Conservation (phyloP, 768 basidiomycete species). For the Russula earlei region DNA sequence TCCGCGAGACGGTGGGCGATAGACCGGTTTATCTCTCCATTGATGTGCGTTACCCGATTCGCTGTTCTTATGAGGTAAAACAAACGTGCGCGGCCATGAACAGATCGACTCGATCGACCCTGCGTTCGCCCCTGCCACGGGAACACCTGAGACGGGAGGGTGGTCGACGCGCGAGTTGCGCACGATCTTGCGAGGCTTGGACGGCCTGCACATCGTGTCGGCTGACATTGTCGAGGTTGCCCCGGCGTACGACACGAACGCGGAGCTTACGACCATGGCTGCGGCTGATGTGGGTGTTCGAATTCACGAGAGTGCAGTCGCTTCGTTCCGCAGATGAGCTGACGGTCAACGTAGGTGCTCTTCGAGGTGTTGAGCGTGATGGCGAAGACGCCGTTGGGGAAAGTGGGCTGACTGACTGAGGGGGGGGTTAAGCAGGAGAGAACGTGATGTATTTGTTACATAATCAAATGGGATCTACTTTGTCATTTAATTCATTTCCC, state of each 20-base stretch:
- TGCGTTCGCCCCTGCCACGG: conserved; percentile 74
- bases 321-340: background rate
- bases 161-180: conserved; percentile 81
- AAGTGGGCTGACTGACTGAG: conserved; percentile 23
- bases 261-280: conserved; percentile 54
- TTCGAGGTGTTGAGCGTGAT: conserved; percentile 72
- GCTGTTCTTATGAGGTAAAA: background rate
- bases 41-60: conserved; percentile 38
- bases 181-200: conserved; percentile 64
- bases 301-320: too few relatives aligned
- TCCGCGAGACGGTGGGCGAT: conserved; percentile 67
- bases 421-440: background rate
- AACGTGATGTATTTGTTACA: too few relatives aligned
- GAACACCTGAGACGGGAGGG: conserved; percentile 77
- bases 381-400: conserved; percentile 71
- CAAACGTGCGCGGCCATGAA: too few relatives aligned
- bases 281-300: conserved; percentile 45
- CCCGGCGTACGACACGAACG: conserved; percentile 67
- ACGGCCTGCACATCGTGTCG: conserved; percentile 67
- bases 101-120: conserved; percentile 77
- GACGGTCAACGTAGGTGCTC: conserved; percentile 39
- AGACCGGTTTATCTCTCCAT: conserved; percentile 72
- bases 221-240: conserved; percentile 82
- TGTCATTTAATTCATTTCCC: background rate
- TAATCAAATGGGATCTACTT: too few relatives aligned